Conservation (phyloP, 164 flowering plant genomes). For the Vitis rupestris region DNA sequence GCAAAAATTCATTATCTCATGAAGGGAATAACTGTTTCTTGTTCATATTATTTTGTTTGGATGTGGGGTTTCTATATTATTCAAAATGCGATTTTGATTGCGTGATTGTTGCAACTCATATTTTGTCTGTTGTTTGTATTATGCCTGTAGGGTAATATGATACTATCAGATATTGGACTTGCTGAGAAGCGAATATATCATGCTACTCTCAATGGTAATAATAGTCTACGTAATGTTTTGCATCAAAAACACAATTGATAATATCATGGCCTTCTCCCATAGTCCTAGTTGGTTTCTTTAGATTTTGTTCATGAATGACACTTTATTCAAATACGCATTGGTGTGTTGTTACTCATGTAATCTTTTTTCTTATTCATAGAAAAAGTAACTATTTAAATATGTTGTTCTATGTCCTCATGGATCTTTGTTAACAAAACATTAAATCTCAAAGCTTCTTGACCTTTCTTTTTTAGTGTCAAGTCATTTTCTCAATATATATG, state of each 20-base stretch:
- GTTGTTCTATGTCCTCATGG: constrained; percentile 1
- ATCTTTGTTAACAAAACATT: constrained; percentile 6
- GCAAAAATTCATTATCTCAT: too few species aligned
- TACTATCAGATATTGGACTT: constrained; percentile 75
- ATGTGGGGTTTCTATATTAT: too few species aligned
- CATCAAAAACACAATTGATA: constrained; percentile 61
- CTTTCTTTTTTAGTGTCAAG: not conserved
- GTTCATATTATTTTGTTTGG: too few species aligned
- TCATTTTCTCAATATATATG: not conserved
- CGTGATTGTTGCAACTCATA: not conserved
- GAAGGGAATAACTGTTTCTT: too few species aligned
- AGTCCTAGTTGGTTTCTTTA: constrained; percentile 32
- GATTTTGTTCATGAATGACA: constrained; percentile 23
- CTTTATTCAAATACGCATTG: not conserved
- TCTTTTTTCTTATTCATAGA: not conserved
- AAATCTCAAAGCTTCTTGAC: constrained; percentile 1
- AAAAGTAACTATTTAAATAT: not conserved
- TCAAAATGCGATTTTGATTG: too few species aligned
- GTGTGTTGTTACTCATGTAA: too few species aligned
- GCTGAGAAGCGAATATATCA: constrained; percentile 90
- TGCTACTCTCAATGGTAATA: constrained; percentile 88
- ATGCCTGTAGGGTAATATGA: constrained; percentile 69
- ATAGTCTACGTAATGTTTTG: constrained; percentile 56
- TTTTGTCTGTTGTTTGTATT: not conserved
- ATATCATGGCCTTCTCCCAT: constrained; percentile 43